phyloP scores from a whole-genome alignment of 768 basidiomycete species.

The Boletus subcaerulescens region DNA sequence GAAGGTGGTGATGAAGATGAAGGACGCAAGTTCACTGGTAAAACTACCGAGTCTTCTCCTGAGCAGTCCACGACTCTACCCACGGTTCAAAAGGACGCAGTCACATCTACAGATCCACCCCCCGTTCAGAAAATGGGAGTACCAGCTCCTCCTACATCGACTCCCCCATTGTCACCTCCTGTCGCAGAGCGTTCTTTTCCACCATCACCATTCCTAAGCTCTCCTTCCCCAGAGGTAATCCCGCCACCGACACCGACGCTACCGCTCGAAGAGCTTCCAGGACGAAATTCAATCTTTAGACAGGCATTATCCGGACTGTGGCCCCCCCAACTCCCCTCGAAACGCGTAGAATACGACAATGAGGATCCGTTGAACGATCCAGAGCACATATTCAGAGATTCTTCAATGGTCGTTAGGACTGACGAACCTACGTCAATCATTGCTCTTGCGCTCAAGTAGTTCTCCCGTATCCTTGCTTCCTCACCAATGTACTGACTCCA shows the following conservation, averaged over 20 bases:
- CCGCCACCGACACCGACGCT: slow-evolving; percentile 43
- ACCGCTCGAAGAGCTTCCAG: slow-evolving; percentile 50
- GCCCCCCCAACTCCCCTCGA: slow-evolving; percentile 53
- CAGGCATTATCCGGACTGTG: slow-evolving; percentile 64
- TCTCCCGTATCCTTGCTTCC: slow-evolving; percentile 1
- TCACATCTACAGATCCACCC: not conserved
- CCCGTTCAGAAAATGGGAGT: slow-evolving; percentile 31
- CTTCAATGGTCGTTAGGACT: slow-evolving; percentile 90
- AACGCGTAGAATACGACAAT: slow-evolving; percentile 54
- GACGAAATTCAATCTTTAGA: slow-evolving; percentile 71
- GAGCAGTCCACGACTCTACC: slow-evolving; percentile 33
- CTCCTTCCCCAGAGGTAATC: slow-evolving; percentile 36
- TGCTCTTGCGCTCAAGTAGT: slow-evolving; percentile 86
- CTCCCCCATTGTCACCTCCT: slow-evolving; percentile 28
- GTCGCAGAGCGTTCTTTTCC: slow-evolving; percentile 35
- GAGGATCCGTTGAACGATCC: slow-evolving; percentile 74
- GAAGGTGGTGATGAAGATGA: slow-evolving; percentile 64
- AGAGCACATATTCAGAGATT: slow-evolving; percentile 93
- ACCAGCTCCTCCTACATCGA: slow-evolving; percentile 15
- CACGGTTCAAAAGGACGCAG: slow-evolving; percentile 8
- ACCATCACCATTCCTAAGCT: slow-evolving; percentile 53
- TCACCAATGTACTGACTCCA: slow-evolving; percentile 3
- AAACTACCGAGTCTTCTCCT: slow-evolving; percentile 28
- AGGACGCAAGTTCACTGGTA: slow-evolving; percentile 29
- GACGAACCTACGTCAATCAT: slow-evolving; percentile 99